Percentiles rank a stretch among this genome's conserved stretches.
phyloP scores from a whole-genome alignment of 441 rosid genomes.

The Populus hybrid region DNA sequence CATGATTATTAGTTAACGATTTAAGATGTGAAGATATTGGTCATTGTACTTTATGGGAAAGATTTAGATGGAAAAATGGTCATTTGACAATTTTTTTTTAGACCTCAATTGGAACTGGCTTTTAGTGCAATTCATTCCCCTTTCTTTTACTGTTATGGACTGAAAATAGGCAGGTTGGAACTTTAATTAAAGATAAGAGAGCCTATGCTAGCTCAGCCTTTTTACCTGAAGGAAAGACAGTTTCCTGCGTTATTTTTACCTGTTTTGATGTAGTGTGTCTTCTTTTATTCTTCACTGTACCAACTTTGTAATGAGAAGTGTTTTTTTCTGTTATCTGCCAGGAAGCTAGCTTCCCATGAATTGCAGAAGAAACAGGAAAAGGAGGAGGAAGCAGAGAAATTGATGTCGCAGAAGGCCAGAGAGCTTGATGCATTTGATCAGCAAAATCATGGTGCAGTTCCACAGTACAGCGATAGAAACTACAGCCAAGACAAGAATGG shows the following conservation, averaged over 20 bases:
- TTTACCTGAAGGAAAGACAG: not conserved
- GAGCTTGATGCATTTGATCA: slow-evolving; percentile 90
- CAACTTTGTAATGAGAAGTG: slow-evolving; percentile 2
- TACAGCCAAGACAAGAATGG: slow-evolving; percentile 62
- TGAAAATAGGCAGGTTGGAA: not conserved
- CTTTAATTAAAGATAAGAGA: not conserved
- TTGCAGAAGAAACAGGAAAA: slow-evolving; percentile 69
- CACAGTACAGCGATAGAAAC: slow-evolving; percentile 65
- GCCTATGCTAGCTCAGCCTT: not conserved
- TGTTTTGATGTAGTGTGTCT: not conserved
- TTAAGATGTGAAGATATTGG: not conserved
- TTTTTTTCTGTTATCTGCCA: slow-evolving; percentile 23
- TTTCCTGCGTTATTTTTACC: not conserved
- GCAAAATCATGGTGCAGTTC: slow-evolving; percentile 85
- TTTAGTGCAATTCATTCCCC: not conserved
- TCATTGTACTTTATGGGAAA: not conserved
- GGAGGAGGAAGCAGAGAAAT: slow-evolving; percentile 74
- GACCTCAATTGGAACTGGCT: not conserved
- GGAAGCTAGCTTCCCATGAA: slow-evolving; percentile 73
- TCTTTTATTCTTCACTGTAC: not conserved
- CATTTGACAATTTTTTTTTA: not conserved
- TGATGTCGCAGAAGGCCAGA: slow-evolving; percentile 59
- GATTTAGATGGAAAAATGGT: not conserved
- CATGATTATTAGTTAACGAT: not conserved
- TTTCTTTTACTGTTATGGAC: not conserved